Conservation (phyloP, 306 rosid species). For the Vicia villosa region DNA sequence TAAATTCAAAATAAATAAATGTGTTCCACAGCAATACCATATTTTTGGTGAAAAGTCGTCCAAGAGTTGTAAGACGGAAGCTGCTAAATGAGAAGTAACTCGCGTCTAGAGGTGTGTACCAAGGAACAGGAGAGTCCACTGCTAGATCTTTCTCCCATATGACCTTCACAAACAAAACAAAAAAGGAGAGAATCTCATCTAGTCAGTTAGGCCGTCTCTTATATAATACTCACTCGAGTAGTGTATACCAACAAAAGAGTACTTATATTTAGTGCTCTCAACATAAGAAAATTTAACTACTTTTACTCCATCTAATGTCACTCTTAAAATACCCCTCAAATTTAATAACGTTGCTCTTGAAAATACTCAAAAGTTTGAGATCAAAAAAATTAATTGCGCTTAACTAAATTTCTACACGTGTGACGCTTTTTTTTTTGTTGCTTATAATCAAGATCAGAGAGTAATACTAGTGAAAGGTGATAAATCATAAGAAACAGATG, state of each 20-base stretch:
- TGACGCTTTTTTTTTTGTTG: no score
- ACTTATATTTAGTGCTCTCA: no score
- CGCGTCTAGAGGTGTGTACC: constrained; percentile 95
- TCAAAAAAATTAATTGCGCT: no score
- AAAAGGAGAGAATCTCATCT: neutral
- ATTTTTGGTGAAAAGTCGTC: constrained; percentile 81
- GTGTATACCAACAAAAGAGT: no score
- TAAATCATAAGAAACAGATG: constrained; percentile 5
- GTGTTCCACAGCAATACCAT: constrained; percentile 53
- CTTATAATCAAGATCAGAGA: no score
- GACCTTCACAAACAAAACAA: constrained; percentile 49
- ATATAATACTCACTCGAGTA: neutral
- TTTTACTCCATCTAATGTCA: no score
- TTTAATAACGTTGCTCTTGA: no score
- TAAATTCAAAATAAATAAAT: no score
- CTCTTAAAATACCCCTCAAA: no score
- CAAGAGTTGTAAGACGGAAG: constrained; percentile 83
- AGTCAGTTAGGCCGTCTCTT: constrained; percentile 14
- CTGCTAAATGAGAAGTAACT: constrained; percentile 85
- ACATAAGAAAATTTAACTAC: no score
- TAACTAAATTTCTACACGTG: no score
- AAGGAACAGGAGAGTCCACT: constrained; percentile 65
- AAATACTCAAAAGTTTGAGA: no score
- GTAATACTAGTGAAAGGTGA: neutral
- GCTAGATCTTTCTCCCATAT: constrained; percentile 91